A percentile compares a stretch with the other conserved stretches of the same genome.
These are phyloP conservation scores for Aureobasidium melanogenum DNA, from an alignment of 2,329 filamentous ascomycete genomes.

Conservation along the genomic window DNA sequence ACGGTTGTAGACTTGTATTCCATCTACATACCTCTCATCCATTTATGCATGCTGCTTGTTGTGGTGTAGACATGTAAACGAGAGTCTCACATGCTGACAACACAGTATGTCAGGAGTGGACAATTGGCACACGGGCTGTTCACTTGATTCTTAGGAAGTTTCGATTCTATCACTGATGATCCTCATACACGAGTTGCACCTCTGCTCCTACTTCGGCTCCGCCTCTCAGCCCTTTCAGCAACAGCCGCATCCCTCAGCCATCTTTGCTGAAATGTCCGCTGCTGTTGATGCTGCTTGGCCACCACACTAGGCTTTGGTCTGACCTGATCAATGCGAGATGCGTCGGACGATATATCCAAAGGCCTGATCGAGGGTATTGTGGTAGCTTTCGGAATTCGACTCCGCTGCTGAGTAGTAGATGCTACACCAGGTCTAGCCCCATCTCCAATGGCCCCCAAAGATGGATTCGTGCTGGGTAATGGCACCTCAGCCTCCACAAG, in stretches of 20 bases:
- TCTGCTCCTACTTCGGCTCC: not conserved
- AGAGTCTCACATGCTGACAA: not conserved
- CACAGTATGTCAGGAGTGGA: not conserved
- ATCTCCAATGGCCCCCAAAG: not conserved
- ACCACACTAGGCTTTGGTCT: slow-evolving; percentile 3
- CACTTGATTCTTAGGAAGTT: not conserved
- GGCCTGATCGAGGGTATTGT: not conserved
- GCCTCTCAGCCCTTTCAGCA: slow-evolving; percentile 11
- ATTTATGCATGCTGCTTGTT: not conserved
- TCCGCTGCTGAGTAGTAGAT: not conserved
- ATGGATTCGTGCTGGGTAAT: not conserved
- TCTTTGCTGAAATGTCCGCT: slow-evolving; percentile 11
- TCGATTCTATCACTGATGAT: not conserved
- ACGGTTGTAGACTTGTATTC: not conserved
- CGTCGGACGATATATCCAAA: not conserved
- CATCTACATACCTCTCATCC: not conserved
- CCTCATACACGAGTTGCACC: not conserved
- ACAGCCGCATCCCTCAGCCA: slow-evolving; percentile 13
- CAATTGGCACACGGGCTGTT: not conserved
- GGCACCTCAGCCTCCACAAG: not conserved
- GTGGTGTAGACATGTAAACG: not conserved
- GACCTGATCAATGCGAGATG: not conserved
- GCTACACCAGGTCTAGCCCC: not conserved
- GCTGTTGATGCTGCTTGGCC: slow-evolving; percentile 1
- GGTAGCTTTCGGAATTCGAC: not conserved